phyloP scores from a whole-genome alignment of 2,329 filamentous ascomycete species.

The Sclerotinia sclerotiorum region DNA sequence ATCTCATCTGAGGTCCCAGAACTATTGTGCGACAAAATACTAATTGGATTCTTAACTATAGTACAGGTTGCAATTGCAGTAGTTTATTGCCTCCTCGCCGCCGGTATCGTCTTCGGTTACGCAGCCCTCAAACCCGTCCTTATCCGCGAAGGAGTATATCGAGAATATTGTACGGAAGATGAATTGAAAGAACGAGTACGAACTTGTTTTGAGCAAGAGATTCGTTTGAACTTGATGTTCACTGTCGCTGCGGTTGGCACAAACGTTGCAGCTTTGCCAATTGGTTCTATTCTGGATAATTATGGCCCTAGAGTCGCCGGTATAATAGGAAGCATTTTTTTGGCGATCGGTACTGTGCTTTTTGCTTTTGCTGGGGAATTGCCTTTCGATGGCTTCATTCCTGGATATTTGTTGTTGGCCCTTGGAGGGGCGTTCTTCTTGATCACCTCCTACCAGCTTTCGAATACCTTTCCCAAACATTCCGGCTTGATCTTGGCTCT shows the following conservation, averaged over 20 bases:
- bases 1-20: background rate
- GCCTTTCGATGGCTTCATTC: slow-evolving; percentile 71
- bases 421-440: slow-evolving; percentile 80
- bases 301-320: slow-evolving; percentile 78
- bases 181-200: slow-evolving; percentile 50
- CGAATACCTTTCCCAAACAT: slow-evolving; percentile 75
- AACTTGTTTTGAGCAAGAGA: slow-evolving; percentile 60
- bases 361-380: slow-evolving; percentile 67
- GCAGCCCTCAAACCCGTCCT: slow-evolving; percentile 81
- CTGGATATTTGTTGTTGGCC: slow-evolving; percentile 73
- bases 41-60: slow-evolving; percentile 40
- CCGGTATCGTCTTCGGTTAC: slow-evolving; percentile 81
- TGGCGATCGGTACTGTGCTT: slow-evolving; percentile 67
- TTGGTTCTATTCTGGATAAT: slow-evolving; percentile 80
- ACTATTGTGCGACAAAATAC: background rate
- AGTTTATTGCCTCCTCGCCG: slow-evolving; percentile 72
- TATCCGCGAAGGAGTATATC: slow-evolving; percentile 70
- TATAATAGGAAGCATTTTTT: slow-evolving; percentile 66
- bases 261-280: slow-evolving; percentile 81
- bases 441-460: slow-evolving; percentile 80
- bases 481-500: slow-evolving; percentile 78
- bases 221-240: slow-evolving; percentile 85
- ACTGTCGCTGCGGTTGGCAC: slow-evolving; percentile 84
- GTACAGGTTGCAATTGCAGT: slow-evolving; percentile 69
- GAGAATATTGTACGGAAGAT: slow-evolving; percentile 58